These are phyloP conservation scores for Saccharomycopsis guyanensis DNA, from an alignment of 805 yeast genomes.

Conservation along the genomic window DNA sequence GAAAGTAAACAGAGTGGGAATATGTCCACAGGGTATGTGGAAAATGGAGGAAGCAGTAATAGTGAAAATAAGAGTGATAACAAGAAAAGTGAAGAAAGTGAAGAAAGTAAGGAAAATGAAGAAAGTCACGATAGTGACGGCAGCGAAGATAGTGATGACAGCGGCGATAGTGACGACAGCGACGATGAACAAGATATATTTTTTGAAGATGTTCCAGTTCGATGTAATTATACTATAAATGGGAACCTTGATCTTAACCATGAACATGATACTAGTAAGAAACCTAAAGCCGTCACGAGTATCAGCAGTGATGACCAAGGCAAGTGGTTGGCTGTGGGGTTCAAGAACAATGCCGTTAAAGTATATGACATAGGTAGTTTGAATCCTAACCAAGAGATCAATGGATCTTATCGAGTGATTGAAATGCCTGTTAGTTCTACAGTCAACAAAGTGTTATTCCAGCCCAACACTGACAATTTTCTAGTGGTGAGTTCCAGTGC, in stretches of 20 bases:
- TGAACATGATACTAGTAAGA: background rate
- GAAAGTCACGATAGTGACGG: background rate
- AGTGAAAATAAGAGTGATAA: no score
- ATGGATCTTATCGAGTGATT: background rate
- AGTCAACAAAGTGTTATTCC: slow-evolving; percentile 5
- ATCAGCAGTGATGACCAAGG: background rate
- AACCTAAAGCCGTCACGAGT: background rate
- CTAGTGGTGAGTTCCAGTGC: background rate
- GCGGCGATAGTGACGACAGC: background rate
- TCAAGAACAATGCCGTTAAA: background rate
- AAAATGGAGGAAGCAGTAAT: no score
- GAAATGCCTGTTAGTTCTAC: background rate
- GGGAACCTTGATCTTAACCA: background rate
- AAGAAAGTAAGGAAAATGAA: background rate
- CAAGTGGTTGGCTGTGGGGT: slow-evolving; percentile 2
- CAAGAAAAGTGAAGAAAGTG: no score
- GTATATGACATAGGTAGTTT: background rate
- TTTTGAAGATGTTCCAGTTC: slow-evolving; percentile 1
- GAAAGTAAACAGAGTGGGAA: no score
- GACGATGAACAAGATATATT: background rate
- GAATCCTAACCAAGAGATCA: slow-evolving; percentile 1
- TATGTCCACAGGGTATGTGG: no score
- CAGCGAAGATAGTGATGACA: background rate
- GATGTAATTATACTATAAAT: background rate
- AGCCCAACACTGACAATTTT: slow-evolving; percentile 3